Base-by-base conservation (phyloP, 768 basidiomycete genomes). In the Boletus eberwhitei region DNA sequence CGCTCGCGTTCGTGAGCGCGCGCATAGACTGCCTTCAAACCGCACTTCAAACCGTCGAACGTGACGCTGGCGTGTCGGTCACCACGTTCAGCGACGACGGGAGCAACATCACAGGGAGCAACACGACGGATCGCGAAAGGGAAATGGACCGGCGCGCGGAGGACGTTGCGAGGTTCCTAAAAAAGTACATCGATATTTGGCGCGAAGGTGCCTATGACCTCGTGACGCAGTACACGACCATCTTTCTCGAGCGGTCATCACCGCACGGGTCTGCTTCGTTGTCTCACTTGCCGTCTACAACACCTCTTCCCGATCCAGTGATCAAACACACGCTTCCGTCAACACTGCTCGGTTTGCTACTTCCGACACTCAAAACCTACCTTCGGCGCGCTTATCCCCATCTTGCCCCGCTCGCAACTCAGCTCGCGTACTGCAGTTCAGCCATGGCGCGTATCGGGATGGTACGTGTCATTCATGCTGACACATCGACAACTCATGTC, bases 371-470 rank as follows among this genome's bases (percentile, higher is more conserved):
- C 39, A 67, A 75, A 5, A 75, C 74, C 8, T 79, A 84, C 46
- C 79, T 97, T 16, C 81, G 85, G 0, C 80, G 77, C 11, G 77
- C 70, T 74, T 85, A 31, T 75, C 86, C 14, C 64, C 88, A 19
- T 74, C 90, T 22, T 78, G 96, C 59, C 80, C 92, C 21, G 85
- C 95, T 35, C 79, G 94, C 97, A 54, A 96, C 94, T 0, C 96
- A 98, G 63, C 80, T 98, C 42, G 88, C 90, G 13, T 98, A 98
- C 71, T 97, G 95, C 67, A 86, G 93, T 8, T 84, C 86, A 17
- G 93, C 94, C 1, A 97, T 97, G 64, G 80, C 91, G 0, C 84
- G 94, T n/a, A 81, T 96, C 16, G 96, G 96, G 0, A 79, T 96
- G 62, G 95, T 71, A 39, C 9, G 71, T 59, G 42, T 26, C 39